These are phyloP conservation scores for Candida mesenterica DNA, from an alignment of 1,139 yeast genomes.

Conservation along the genomic window DNA sequence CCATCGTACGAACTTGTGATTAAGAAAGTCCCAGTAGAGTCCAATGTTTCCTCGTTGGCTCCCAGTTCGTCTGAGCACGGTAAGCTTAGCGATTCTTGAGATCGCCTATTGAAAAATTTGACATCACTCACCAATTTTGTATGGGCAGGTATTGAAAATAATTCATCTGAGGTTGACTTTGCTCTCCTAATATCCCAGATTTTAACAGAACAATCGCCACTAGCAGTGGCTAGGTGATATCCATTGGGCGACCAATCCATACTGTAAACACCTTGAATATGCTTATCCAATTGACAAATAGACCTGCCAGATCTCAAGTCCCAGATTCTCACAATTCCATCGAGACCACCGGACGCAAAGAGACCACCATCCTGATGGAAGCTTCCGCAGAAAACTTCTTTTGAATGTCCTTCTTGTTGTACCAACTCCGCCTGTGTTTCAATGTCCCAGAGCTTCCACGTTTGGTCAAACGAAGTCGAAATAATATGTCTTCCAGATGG, in stretches of 20 bases:
- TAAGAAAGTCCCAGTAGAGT: conserved; percentile 47
- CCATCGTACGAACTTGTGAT: conserved; percentile 74
- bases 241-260: conserved; percentile 80
- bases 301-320: conserved; percentile 79
- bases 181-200: conserved; percentile 79
- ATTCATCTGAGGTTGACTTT: conserved; percentile 27
- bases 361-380: conserved; percentile 81
- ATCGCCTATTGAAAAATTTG: conserved; percentile 41
- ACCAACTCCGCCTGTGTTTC: conserved; percentile 29
- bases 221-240: conserved; percentile 72
- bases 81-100: conserved; percentile 10
- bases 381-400: conserved; percentile 61
- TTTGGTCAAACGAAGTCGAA: conserved; percentile 78
- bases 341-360: conserved; percentile 75
- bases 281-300: conserved; percentile 61
- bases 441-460: conserved; percentile 90
- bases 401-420: conserved; percentile 84
- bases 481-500: conserved; percentile 58
- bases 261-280: conserved; percentile 68
- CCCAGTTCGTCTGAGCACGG: conserved; percentile 31
- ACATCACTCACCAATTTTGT: conserved; percentile 69
- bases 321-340: conserved; percentile 77
- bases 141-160: conserved; percentile 72
- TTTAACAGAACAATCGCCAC: conserved; percentile 78
- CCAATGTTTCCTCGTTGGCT: conserved; percentile 20